A percentile compares a stretch with the other conserved stretches of the same genome.
These are phyloP conservation scores for Paecilomyces formosus DNA, from an alignment of 2,329 filamentous ascomycete species.

Conservation along the genomic window DNA sequence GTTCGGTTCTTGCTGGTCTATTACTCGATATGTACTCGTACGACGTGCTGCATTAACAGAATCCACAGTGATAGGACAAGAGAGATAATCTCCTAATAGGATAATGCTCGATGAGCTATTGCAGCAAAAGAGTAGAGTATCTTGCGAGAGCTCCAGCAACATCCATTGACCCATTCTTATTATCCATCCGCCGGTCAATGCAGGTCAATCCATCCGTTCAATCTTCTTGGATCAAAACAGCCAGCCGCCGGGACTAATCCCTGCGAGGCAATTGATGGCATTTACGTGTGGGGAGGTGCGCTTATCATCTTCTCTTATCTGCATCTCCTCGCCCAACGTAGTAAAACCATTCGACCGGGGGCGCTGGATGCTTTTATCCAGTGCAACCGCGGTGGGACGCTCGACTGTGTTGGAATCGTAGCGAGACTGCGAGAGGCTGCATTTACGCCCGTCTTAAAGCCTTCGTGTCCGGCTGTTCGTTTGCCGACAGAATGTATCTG, in stretches of 20 bases:
- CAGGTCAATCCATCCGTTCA: background rate
- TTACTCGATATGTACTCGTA: too few species aligned
- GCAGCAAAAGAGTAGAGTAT: too few species aligned
- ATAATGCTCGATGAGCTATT: too few species aligned
- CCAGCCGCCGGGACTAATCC: background rate
- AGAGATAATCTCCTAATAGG: too few species aligned
- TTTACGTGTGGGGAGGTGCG: background rate
- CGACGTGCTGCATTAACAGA: too few species aligned
- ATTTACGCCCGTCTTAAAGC: background rate
- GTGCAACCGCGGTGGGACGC: background rate
- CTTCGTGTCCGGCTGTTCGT: background rate
- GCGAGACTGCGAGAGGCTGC: background rate
- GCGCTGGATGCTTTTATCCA: background rate
- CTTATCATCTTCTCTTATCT: constrained; percentile 4
- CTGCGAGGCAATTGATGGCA: background rate
- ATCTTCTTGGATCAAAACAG: background rate
- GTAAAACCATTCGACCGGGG: constrained; percentile 9
- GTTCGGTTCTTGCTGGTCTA: too few species aligned
- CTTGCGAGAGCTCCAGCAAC: background rate
- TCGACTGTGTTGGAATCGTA: background rate
- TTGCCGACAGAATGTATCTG: background rate
- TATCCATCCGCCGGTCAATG: background rate
- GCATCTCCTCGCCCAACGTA: constrained; percentile 17
- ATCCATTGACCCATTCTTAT: background rate
- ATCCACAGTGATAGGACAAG: too few species aligned